Conservation (phyloP, 441 rosid genomes). For the Populus tomentosa region DNA sequence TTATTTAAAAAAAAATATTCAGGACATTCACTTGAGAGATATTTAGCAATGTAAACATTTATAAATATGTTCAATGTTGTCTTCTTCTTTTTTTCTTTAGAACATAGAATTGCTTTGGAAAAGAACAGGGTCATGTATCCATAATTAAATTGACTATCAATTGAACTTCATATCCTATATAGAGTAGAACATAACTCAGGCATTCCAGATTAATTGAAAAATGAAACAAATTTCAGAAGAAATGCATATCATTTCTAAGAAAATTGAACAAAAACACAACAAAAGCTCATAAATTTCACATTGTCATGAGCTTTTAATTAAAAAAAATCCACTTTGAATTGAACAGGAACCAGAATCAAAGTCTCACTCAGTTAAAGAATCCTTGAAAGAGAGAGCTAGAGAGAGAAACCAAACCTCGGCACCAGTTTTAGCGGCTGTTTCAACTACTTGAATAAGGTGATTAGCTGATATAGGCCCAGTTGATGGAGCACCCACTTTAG, state of each 20-base stretch:
- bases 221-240: neutral
- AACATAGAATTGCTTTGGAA: neutral
- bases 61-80: neutral
- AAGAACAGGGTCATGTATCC: neutral
- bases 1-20: neutral
- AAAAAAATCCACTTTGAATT: neutral
- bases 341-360: neutral
- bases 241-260: neutral
- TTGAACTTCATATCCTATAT: neutral
- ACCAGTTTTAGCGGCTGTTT: constrained; percentile 76
- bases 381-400: neutral
- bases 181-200: neutral
- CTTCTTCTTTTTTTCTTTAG: neutral
- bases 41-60: neutral
- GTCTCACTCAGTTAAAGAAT: neutral
- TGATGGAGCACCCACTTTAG: constrained; percentile 58
- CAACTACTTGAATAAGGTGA: constrained; percentile 72
- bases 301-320: neutral
- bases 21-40: neutral
- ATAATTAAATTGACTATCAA: neutral
- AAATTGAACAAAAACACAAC: neutral
- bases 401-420: constrained; percentile 51
- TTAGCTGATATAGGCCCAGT: constrained; percentile 59
- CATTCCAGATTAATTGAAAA: neutral
- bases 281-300: neutral